Evolutionary conservation across 345 rosid species (phyloP).

Genomic region (Heritiera fomes): DNA sequence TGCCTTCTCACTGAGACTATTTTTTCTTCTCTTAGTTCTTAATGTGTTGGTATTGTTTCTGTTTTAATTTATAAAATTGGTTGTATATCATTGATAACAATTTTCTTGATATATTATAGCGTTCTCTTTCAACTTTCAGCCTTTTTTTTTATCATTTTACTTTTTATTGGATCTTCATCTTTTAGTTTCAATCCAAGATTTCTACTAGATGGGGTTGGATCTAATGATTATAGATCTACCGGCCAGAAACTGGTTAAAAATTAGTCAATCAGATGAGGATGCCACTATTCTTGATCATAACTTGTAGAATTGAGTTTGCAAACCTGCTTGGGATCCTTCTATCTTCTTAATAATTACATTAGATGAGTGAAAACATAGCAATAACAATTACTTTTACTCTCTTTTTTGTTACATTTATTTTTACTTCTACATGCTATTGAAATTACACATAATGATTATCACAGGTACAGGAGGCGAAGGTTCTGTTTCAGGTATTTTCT

Average conservation of each 20-base stretch:
- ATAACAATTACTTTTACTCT: neutral
- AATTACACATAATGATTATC: slow-evolving; percentile 19
- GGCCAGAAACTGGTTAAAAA: neutral
- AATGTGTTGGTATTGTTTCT: neutral
- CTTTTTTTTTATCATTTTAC: neutral
- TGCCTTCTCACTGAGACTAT: neutral
- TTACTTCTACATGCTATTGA: slow-evolving; percentile 22
- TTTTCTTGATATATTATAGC: neutral
- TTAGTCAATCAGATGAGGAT: neutral
- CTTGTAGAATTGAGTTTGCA: slow-evolving; percentile 39
- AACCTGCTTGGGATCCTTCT: slow-evolving; percentile 29
- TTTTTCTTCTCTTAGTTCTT: neutral
- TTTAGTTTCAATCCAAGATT: neutral
- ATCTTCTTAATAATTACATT: slow-evolving; percentile 17
- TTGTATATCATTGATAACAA: neutral
- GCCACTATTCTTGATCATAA: neutral
- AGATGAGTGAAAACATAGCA: slow-evolving; percentile 10
- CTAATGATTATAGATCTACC: neutral
- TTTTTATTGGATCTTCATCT: neutral
- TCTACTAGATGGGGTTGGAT: neutral
- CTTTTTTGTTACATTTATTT: neutral
- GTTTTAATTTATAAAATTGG: neutral
- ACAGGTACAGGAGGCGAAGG: slow-evolving; percentile 50
- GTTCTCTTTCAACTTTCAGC: neutral
- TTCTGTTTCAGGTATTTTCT: slow-evolving; percentile 43